Percentiles rank a stretch among this genome's conserved stretches.
phyloP scores from a whole-genome alignment of 1,139 yeast genomes.

The Blastobotrys illinoisensis region DNA sequence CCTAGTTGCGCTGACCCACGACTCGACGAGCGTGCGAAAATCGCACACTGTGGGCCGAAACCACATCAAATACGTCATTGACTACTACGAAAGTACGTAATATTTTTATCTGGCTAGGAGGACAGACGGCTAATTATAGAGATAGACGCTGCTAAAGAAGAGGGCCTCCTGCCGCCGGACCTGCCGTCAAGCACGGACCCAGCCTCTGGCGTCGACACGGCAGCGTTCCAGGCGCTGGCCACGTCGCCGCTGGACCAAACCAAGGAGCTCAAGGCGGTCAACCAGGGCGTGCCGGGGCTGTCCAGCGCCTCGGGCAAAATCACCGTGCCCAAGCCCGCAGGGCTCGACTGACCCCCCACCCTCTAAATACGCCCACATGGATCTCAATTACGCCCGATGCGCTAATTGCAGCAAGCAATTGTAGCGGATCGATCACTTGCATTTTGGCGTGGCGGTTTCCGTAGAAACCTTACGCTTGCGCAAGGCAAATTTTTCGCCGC shows the following conservation, averaged over 20 bases:
- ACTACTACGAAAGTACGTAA: slow-evolving; percentile 56
- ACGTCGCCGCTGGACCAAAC: slow-evolving; percentile 20
- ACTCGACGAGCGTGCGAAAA: slow-evolving; percentile 78
- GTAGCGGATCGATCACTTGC: neutral
- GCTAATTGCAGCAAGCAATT: too few relatives aligned
- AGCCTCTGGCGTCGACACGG: slow-evolving; percentile 2
- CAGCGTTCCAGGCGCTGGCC: neutral
- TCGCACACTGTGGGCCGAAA: slow-evolving; percentile 78
- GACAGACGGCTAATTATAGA: too few relatives aligned
- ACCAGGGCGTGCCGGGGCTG: slow-evolving; percentile 21
- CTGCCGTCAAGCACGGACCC: slow-evolving; percentile 15
- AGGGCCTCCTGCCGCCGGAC: slow-evolving; percentile 23
- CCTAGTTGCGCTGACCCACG: slow-evolving; percentile 71
- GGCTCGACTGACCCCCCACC: neutral
- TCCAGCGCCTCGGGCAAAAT: slow-evolving; percentile 6
- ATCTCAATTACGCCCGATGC: too few relatives aligned
- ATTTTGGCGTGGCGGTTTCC: neutral
- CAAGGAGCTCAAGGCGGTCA: slow-evolving; percentile 15
- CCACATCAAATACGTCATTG: slow-evolving; percentile 69
- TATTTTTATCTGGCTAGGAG: too few relatives aligned
- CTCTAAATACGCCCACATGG: too few relatives aligned
- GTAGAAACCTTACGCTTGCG: neutral
- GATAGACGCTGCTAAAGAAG: slow-evolving; percentile 24
- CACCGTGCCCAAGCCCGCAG: neutral
- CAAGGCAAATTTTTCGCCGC: neutral